Evolutionary conservation across 148 eudicot species (phyloP), one percentile per base, ranked within the genome.

Genomic region (Vaccinium darrowii): DNA sequence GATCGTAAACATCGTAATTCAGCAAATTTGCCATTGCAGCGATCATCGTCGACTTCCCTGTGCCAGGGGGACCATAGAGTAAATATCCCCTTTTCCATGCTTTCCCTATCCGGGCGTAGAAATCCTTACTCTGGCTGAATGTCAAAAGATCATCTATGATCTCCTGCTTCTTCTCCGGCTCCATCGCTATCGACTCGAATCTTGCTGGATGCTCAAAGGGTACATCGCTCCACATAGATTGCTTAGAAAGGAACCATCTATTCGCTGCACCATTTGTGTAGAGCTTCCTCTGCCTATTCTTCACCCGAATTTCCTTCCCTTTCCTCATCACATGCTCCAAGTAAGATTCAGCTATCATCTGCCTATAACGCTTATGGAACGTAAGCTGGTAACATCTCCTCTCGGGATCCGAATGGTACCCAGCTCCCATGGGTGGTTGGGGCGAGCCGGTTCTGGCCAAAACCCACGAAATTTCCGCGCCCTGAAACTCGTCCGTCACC

Each of bases 1-100:
- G 89, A 81, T 90, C 92, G 52, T 84, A 91, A 30, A 91, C 87
- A 18, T 92, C 92, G 57, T 88, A 92, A 25, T 82, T 77, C 65
- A 89, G 72, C 49, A 87, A 78, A 83, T 91, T 92, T 7, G 93
- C 94, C 93, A 92, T 92, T 0, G 93, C 92, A 0, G 94, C 90
- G 23, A 91, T 91, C 91, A 92, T 86, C 16, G 92, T 91, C 0
- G 92, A 91, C 57, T 91, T 90, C 23, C 92, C 92, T 0, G 91
- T 90, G 51, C 92, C 92, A 2, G 90, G 92, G 43, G 90, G 90
- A 19, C 92, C 92, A 69, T 88, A 82, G 0, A 90, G 69, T 18
- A 90, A 4, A 25, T 90, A 90, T 65, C 92, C 92, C 84, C 92
- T 60, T 87, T 92, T 92, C 92, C 93, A 92, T 2, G 94, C 91